Evolutionary conservation across 78 protist genomes (phyloP).

Genomic region (Dictyostelium firmibasis): DNA sequence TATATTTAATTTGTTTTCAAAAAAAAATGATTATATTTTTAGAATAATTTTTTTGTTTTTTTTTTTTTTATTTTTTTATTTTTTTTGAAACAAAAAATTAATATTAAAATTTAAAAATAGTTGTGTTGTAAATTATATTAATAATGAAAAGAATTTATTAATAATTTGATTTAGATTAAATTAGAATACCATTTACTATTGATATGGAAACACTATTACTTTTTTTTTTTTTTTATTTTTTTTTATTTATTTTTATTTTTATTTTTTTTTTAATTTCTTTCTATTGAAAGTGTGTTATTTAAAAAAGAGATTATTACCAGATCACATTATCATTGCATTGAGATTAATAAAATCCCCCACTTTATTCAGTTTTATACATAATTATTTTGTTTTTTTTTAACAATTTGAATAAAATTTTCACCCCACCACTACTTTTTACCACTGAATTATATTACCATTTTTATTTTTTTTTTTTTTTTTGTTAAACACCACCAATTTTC

Average conservation of each 20-base stretch:
- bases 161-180: background rate
- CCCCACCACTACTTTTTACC: background rate
- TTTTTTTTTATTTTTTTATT: no score
- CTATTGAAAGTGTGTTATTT: background rate
- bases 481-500: background rate
- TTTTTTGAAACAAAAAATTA: background rate
- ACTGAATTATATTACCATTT: background rate
- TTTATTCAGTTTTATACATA: background rate
- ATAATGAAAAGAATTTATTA: background rate
- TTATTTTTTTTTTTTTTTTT: no score
- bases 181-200: no score
- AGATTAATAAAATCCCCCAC: background rate
- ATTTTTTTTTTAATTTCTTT: no score
- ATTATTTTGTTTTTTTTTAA: no score
- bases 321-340: background rate
- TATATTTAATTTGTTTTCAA: background rate
- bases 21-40: background rate
- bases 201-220: background rate
- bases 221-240: no score
- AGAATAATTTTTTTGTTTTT: background rate
- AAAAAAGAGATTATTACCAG: background rate
- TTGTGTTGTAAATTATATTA: background rate
- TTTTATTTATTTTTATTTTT: no score
- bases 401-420: background rate
- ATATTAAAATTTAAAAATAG: background rate